Base-by-base conservation (phyloP, 495 filamentous ascomycete species). In the Symbiotaphrina buchneri region DNA sequence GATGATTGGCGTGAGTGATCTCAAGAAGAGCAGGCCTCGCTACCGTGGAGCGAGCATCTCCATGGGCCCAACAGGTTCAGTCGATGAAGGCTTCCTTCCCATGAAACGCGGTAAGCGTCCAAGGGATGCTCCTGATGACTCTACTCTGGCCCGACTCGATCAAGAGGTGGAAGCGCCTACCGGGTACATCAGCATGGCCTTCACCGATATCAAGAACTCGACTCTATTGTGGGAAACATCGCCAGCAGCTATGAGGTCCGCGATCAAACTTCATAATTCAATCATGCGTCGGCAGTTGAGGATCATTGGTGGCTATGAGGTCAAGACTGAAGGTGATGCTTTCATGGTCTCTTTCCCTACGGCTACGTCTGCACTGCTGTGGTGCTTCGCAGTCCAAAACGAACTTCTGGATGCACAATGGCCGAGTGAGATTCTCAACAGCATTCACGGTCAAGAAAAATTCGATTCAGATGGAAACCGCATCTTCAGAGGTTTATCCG, bases 281-380 rank as follows among this genome's bases (percentile, higher is more conserved):
- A 66, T 92, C 11, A 82, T 99, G 65, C 77, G 87, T 25, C 71
- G 90, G 18, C 84, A 94, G 42, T 61, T 99, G 32, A 70, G 85
- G 21, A 74, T 84, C 31, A 84, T 94, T 34, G 90, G 87, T 44
- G 87, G 87, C 0, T 99, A 94, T 44, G 87, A 99, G 52, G 83
- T 99, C 47, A 99, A 99, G 59, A 95, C 87, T 0, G 87, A 99
- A 76, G 87, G 87, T 37, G 87, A 99, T 53, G 87, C 90, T 22
- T 99, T 99, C 49, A 94, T 99, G 83, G 87, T 99, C 10, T 87
- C 82, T 20, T 99, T 99, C 51, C 75, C 81, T 3, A 94, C 90
- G 1, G 81, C 82, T 2, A 95, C 87, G 0, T 79, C 82, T 6
- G 84, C 87, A 4, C 55, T 99, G 23, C 60, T 94, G 15, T 99